These are phyloP conservation scores for Barnettozyma populi DNA, from an alignment of 805 yeast genomes.

Conservation along the genomic window DNA sequence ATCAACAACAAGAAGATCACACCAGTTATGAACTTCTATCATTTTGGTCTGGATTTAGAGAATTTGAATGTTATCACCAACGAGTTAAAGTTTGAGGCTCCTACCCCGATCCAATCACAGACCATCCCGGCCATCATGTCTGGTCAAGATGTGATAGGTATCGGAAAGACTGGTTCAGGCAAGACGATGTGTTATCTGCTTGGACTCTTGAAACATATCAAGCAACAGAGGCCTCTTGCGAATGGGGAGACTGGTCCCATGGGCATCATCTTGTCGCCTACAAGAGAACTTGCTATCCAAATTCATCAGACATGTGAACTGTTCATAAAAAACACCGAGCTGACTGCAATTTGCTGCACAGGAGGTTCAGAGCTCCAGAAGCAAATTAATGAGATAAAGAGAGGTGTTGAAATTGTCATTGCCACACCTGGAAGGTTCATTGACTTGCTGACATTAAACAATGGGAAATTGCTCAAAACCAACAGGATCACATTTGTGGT, in stretches of 20 bases:
- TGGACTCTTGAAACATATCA: conserved; percentile 80
- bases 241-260: conserved; percentile 62
- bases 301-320: conserved; percentile 60
- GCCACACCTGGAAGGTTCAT: conserved; percentile 96
- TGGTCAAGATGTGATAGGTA: conserved; percentile 86
- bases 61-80: conserved; percentile 48
- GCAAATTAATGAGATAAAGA: conserved; percentile 75
- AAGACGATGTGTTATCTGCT: conserved; percentile 84
- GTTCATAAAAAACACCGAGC: conserved; percentile 45
- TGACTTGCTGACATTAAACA: conserved; percentile 78
- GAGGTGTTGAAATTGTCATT: conserved; percentile 74
- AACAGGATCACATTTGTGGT: conserved; percentile 74
- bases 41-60: conserved; percentile 66
- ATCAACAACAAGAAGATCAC: conserved; percentile 27
- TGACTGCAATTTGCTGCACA: conserved; percentile 72
- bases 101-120: conserved; percentile 88
- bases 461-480: conserved; percentile 65
- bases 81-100: conserved; percentile 46
- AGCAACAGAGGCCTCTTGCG: conserved; percentile 55
- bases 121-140: conserved; percentile 87
- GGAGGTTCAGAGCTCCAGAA: conserved; percentile 84
- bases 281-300: conserved; percentile 87
- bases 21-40: conserved; percentile 76
- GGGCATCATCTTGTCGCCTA: conserved; percentile 80
- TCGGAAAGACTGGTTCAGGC: conserved; percentile 96